Conservation (phyloP, 768 basidiomycete species). For the Rhodotorula kratochvilovae region DNA sequence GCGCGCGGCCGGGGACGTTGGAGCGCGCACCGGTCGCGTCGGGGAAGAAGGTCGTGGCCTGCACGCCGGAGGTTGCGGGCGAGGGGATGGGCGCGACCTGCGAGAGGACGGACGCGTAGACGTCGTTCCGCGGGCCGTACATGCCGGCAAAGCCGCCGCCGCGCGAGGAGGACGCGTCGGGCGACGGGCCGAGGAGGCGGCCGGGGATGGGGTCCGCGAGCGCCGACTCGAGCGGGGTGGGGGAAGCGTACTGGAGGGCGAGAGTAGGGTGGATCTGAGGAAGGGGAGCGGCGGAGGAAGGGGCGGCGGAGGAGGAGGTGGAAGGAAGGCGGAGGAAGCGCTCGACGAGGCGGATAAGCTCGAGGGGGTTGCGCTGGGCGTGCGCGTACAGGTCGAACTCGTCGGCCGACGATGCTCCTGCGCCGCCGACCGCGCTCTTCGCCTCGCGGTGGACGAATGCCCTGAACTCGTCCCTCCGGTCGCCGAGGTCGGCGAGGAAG, state of each 20-base stretch:
- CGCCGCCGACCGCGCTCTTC: background rate
- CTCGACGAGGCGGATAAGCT: constrained; percentile 31
- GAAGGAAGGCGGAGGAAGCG: constrained; percentile 29
- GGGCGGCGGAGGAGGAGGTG: background rate
- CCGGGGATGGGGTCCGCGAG: constrained; percentile 30
- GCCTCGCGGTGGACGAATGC: constrained; percentile 23
- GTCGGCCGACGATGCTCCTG: background rate
- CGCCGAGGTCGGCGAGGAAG: constrained; percentile 23
- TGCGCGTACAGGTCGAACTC: constrained; percentile 33
- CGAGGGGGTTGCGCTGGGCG: constrained; percentile 28
- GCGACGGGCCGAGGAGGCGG: constrained; percentile 32
- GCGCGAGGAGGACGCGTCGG: background rate
- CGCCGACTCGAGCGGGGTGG: constrained; percentile 33
- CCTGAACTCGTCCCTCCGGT: constrained; percentile 15
- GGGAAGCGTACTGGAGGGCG: constrained; percentile 33
- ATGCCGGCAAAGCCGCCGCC: background rate
- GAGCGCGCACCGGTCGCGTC: constrained; percentile 24
- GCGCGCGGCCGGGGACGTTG: constrained; percentile 33
- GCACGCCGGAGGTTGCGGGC: background rate
- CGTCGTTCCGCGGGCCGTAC: background rate
- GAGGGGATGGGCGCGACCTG: constrained; percentile 15
- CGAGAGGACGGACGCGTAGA: constrained; percentile 34
- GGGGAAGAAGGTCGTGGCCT: constrained; percentile 36
- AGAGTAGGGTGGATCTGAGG: constrained; percentile 35
- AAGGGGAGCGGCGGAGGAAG: background rate